Evolutionary conservation across 2,329 filamentous ascomycete species (phyloP), one percentile per base, ranked within the genome.

Genomic region (Alternaria alternata): DNA sequence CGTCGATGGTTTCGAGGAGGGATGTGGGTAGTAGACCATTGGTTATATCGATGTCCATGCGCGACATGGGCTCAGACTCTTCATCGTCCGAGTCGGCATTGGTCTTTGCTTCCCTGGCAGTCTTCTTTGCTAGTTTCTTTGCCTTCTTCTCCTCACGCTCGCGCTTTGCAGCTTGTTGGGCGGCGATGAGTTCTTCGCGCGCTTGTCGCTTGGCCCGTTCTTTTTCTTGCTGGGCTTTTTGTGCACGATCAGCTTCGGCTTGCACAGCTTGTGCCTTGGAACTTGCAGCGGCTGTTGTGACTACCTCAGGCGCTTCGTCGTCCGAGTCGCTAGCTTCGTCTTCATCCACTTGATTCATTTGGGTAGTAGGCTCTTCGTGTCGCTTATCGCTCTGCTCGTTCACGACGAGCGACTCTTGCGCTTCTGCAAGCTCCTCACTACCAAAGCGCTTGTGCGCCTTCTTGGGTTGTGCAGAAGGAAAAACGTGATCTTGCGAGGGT

Each of bases 21-120:
- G 84, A 82, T 52, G 82, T 80, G 5, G 84, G 84, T 34, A 86
- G 81, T 22, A 86, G 78, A 39, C 79, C 80, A 6, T 84, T 84
- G 12, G 86, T 78, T 66, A 74, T 70, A 70, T 63, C 75, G 58
- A 71, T 49, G 7, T 66, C n/a, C 34, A 54, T 18, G 48, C 57
- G 57, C 7, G 61, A 48, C 39, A 56, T 26, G 7, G 26, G 12
- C 24, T 43, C 43, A 22, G 49, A 32, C 32, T 65, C 58, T 28
- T 61, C 54, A 11, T 61, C 65, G 32, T 52, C 28, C 22, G 47
- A n/a, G 38, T 54, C 44, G 34, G 57, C 52, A 22, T 51, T 26
- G 28, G 56, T 58, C 32, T 64, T 54, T 30, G 63, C 53, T 59
- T 69, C 56, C 36, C 64, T 64, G 12, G 61, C 65, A 18, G 52